A percentile compares a stretch with the other conserved stretches of the same genome.
Conservation (phyloP, 1,284 basidiomycete genomes). For the Melampsora occidentalis region DNA sequence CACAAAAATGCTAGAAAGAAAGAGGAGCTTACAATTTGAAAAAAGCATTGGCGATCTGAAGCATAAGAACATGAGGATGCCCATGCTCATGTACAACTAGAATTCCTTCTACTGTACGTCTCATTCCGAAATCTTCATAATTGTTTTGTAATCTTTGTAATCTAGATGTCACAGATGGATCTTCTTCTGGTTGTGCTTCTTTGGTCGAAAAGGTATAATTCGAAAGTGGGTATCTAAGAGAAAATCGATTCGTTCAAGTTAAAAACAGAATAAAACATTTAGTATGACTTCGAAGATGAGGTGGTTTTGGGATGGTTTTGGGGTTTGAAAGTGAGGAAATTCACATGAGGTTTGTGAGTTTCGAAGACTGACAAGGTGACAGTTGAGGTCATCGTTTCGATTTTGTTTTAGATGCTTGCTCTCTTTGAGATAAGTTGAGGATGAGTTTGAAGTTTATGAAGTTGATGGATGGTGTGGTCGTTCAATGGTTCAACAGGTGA, state of each 20-base stretch:
- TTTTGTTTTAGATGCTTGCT: neutral
- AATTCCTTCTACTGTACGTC: slow-evolving; percentile 91
- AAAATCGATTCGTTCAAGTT: too few species aligned
- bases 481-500: too few species aligned
- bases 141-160: slow-evolving; percentile 68
- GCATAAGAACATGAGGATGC: slow-evolving; percentile 91
- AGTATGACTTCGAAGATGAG: too few species aligned
- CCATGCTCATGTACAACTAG: slow-evolving; percentile 87
- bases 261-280: too few species aligned
- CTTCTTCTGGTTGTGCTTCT: slow-evolving; percentile 92
- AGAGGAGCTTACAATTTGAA: slow-evolving; percentile 68
- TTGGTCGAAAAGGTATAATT: slow-evolving; percentile 90
- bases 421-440: neutral
- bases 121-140: slow-evolving; percentile 90
- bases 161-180: slow-evolving; percentile 74
- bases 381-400: slow-evolving; percentile 5
- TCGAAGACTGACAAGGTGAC: slow-evolving; percentile 11
- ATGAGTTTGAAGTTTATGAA: neutral
- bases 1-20: neutral
- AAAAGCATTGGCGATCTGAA: slow-evolving; percentile 97
- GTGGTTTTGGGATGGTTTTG: neutral
- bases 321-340: neutral
- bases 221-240: slow-evolving; percentile 66
- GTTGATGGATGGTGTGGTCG: neutral
- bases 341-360: slow-evolving; percentile 5